phyloP scores from a whole-genome alignment of 768 basidiomycete genomes.

The Pleurotus salmoneostramineus region DNA sequence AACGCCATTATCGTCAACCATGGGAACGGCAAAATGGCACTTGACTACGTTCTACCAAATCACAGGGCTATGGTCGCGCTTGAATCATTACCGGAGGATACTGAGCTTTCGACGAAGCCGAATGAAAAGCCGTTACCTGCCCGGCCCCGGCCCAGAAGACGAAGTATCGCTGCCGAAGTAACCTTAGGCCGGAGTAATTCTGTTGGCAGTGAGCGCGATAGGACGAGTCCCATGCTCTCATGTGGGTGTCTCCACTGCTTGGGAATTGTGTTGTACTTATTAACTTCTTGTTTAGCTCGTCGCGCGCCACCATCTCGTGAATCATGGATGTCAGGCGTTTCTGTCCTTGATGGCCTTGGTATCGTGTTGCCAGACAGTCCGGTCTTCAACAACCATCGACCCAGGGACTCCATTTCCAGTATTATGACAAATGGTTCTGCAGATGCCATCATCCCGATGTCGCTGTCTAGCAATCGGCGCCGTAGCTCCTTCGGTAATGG shows the following conservation, averaged over 20 bases:
- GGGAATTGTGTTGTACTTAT: not conserved
- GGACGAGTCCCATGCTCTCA: not conserved
- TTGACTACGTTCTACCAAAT: not conserved
- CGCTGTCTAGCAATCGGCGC: slow-evolving; percentile 6
- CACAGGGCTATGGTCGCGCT: slow-evolving; percentile 5
- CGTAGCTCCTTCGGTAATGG: slow-evolving; percentile 7
- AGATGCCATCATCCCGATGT: slow-evolving; percentile 51
- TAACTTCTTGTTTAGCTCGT: not conserved
- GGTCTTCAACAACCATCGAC: slow-evolving; percentile 16
- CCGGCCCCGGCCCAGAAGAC: not conserved
- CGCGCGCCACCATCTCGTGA: not conserved
- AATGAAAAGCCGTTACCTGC: not conserved
- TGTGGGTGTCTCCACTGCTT: not conserved
- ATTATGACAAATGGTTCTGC: slow-evolving; percentile 54
- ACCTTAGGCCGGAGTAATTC: not conserved
- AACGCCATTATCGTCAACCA: slow-evolving; percentile 37
- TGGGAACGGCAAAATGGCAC: slow-evolving; percentile 15
- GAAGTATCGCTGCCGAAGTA: not conserved
- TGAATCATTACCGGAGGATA: slow-evolving; percentile 15
- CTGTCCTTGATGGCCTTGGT: not conserved
- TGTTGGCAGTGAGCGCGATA: not conserved
- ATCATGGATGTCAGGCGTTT: slow-evolving; percentile 18
- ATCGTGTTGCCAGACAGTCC: slow-evolving; percentile 5
- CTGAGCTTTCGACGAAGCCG: not conserved
- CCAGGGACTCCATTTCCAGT: slow-evolving; percentile 53